These are phyloP conservation scores for Fusarium nematophilum DNA, from an alignment of 2,329 filamentous ascomycete species.

Conservation along the genomic window DNA sequence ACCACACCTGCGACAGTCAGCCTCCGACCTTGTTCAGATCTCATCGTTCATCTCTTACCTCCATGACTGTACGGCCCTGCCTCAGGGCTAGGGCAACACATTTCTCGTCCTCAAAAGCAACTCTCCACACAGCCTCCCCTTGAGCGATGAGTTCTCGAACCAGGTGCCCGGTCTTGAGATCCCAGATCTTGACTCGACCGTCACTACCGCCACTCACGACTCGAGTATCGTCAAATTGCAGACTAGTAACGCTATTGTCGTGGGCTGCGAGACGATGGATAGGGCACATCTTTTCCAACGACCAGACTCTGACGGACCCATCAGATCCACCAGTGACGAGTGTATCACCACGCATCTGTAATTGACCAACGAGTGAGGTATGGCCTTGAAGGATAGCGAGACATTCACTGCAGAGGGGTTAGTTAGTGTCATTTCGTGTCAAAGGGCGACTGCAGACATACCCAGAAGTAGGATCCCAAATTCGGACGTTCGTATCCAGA, in stretches of 20 bases:
- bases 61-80: conserved; percentile 91
- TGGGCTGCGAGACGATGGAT: conserved; percentile 96
- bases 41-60: conserved; percentile 71
- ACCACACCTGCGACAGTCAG: conserved; percentile 79
- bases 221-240: conserved; percentile 95
- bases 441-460: conserved; percentile 55
- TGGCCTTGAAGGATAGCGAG: conserved; percentile 95
- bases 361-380: conserved; percentile 93
- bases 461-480: conserved; percentile 94
- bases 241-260: conserved; percentile 96
- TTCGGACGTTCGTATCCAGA: conserved; percentile 94
- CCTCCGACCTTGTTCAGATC: not conserved
- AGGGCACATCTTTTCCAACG: conserved; percentile 86
- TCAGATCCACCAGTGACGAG: conserved; percentile 97
- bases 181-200: conserved; percentile 98
- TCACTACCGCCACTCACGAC: conserved; percentile 97
- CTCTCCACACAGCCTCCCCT: conserved; percentile 95
- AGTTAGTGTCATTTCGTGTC: conserved; percentile 40
- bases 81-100: conserved; percentile 94
- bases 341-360: conserved; percentile 95
- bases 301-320: conserved; percentile 97
- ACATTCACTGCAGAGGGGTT: conserved; percentile 69
- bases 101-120: conserved; percentile 98
- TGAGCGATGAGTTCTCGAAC: conserved; percentile 92
- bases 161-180: conserved; percentile 88